Evolutionary conservation across 257 asterid genomes (phyloP), one percentile per base, ranked within the genome.

Genomic region (Vinca minor): DNA sequence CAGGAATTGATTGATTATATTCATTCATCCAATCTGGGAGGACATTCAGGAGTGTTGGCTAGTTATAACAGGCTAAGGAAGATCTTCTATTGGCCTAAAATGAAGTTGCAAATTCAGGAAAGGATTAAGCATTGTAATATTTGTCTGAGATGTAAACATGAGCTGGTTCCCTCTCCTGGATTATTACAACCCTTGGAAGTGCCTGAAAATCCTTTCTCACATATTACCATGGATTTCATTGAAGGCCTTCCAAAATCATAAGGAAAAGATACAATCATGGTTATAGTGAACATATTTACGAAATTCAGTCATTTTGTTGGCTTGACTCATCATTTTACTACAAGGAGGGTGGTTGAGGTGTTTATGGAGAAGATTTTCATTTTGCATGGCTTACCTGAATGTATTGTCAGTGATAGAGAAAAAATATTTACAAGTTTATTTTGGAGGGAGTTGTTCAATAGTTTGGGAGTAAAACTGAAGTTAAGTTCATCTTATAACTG

Each of bases 151-250:
- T 4, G 4, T 25, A 54, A 54, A 12, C 2, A 25, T 2, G 36
- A 28, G 8, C 1, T 6, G 23, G 60, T 21, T 4, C 21, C 31
- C 4, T 23, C 1, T 20, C 58, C 26, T 4, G 58, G 29, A 1
- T 41, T 44, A 29, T 71, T 45, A 63, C 23, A 52, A 0, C 58
- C 58, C 48, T 9, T 52, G 23, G 29, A 0, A 0, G 12, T 14
- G 9, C 58, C 58, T 52, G 8, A 17, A 0, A 11, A 14, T 3
- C 4, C n/a, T n/a, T n/a, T n/a, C n/a, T n/a, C n/a, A n/a, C n/a
- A n/a, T n/a, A n/a, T n/a, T n/a, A n/a, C n/a, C 31, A 49, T 62
- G 57, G 63, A 69, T 26, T 62, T 62, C n/a, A 62, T 61, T 20
- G 31, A 52, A 10, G 1, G 29, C 1, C 13, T 52, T 0, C 58